Base-by-base conservation (phyloP, 2,329 filamentous ascomycete genomes). In the Trichoderma sp. region DNA sequence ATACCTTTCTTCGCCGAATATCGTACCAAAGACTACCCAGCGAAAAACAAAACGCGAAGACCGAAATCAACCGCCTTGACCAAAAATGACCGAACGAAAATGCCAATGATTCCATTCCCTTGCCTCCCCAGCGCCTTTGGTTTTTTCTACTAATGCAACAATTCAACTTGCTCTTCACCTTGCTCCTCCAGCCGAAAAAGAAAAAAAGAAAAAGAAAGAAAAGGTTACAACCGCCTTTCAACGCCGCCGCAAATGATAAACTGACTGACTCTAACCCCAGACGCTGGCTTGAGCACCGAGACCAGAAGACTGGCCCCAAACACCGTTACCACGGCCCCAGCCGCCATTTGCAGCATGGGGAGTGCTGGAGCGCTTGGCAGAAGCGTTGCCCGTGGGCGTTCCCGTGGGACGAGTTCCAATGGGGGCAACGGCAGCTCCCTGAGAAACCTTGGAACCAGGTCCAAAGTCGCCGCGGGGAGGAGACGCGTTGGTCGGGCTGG, bases 281-380 rank as follows among this genome's bases (percentile, higher is more conserved):
- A 98, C 95, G 75, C 94, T 97, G 75, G 95, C 94, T 81, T 97
- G 94, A 73, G 95, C 92, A 75, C 94, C 93, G 73, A 97, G 90
- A 65, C 90, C 89, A 75, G 91, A 93, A 78, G 91, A 93, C 78
- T 91, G 91, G 73, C 94, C 93, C 95, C 95, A 97, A 60, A 95
- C 93, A 51, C 91, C 92, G 75, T 91, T 91, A 75, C 92, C 92
- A 79, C 90, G 91, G 70, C 92, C 91, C 95, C 95, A 97, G 73
- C 90, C 89, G 21, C 91, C 86, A 14, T 95, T 94, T n/a, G 94
- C 97, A n/a, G 94, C 91, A 34, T 97, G 87, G 69, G 95, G 95
- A 3, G 95, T 97, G 8, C 93, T 97, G 0, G 95, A 93, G 73
- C 93, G 93, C 81, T 96, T 96, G 82, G 85, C 84, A 73, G 88